Evolutionary conservation across 805 yeast genomes (phyloP), one percentile per base, ranked within the genome.

Genomic region (Saccharomycopsis sp.): DNA sequence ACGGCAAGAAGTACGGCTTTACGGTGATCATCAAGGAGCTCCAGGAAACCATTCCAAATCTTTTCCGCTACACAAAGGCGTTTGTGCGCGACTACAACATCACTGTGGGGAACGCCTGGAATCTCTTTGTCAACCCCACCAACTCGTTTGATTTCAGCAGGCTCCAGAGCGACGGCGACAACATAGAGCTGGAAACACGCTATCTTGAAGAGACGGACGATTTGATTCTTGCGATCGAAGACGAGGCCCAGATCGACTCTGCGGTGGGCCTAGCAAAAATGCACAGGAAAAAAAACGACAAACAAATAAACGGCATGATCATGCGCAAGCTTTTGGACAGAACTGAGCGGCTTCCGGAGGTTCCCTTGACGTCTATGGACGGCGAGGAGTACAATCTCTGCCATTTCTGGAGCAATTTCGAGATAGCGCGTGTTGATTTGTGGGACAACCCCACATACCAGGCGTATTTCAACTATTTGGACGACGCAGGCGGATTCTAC

Each of bases 381-480:
- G 77, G 81, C 24, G 84, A 85, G 64, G 85, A 82, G 61, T 91
- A 84, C 70, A 89, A 87, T 66, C 64, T 87, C 62, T 87, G 94
- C 65, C 97, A 91, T 71, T 91, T 91, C 70, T 90, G 97, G 97
- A 82, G 94, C 34, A 91, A 90, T 72, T 91, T 91, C 66, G 97
- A 91, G 70, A 91, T 92, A 64, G 97, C 97, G 2, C 74, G 88
- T 55, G 80, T 91, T 1, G 91, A 85, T 64, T 69, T 91, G 18
- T 91, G 89, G 75, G 75, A 79, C 50, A 81, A 87, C 21, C 77
- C 79, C 3, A 68, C 76, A 20, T 94, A 92, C 70, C 77, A 81
- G 53, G 75, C 75, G 24, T 91, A 84, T 68, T 89, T 89, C 69
- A 72, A 83, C 46, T 80, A 75, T 64, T 70, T 92, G 53, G 97